phyloP scores from a whole-genome alignment of 1,139 yeast genomes.

The Geotrichum armillariae region DNA sequence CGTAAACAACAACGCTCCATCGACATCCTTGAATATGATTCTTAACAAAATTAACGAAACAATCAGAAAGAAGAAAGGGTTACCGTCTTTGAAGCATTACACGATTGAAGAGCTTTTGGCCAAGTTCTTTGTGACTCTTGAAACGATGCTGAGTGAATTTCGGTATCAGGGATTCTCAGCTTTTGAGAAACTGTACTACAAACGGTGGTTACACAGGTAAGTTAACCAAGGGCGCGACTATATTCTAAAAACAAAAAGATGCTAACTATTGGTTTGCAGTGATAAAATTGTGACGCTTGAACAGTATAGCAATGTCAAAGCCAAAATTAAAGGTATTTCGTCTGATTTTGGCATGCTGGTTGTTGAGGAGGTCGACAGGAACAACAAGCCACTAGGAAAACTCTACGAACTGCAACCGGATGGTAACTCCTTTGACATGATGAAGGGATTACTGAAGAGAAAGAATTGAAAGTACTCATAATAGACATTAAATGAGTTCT shows the following conservation, averaged over 20 bases:
- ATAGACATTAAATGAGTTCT: too few species aligned
- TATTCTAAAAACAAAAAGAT: too few species aligned
- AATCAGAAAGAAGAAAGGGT: conserved; percentile 46
- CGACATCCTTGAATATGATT: conserved; percentile 79
- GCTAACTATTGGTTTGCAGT: too few species aligned
- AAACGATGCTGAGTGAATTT: conserved; percentile 60
- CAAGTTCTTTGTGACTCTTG: conserved; percentile 62
- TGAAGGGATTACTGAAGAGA: conserved; percentile 78
- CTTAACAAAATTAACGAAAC: conserved; percentile 52
- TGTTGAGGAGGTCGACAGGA: conserved; percentile 61
- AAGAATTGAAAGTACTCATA: conserved; percentile 13
- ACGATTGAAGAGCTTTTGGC: conserved; percentile 70
- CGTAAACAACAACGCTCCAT: conserved; percentile 83
- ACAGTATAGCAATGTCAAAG: conserved; percentile 52
- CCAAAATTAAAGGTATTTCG: conserved; percentile 77
- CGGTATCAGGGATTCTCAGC: conserved; percentile 63
- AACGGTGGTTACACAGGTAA: conserved; percentile 87
- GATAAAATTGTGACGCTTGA: conserved; percentile 58
- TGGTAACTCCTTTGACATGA: conserved; percentile 95
- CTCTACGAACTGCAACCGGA: conserved; percentile 84
- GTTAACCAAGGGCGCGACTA: too few species aligned
- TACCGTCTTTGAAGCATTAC: conserved; percentile 36
- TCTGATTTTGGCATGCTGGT: conserved; percentile 78
- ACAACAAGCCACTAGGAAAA: conserved; percentile 45
- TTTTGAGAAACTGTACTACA: conserved; percentile 72